Conservation (phyloP, 1,284 basidiomycete genomes). For the Moniliophthora roreri region DNA sequence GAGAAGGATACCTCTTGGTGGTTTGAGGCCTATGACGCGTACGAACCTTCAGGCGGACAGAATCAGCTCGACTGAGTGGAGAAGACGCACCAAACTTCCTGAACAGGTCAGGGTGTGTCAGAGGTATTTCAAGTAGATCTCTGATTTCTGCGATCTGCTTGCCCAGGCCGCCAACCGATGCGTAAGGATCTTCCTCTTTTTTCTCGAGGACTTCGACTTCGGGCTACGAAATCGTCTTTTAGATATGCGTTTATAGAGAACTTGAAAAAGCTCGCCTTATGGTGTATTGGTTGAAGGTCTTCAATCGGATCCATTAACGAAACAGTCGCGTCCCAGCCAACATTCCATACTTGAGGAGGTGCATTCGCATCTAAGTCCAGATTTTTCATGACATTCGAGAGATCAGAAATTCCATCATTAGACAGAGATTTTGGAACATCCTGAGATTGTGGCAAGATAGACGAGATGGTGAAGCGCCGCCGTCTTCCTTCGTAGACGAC, state of each 20-base stretch:
- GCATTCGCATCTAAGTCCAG: slow-evolving; percentile 38
- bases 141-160: slow-evolving; percentile 89
- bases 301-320: slow-evolving; percentile 37
- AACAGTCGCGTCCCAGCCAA: slow-evolving; percentile 64
- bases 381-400: slow-evolving; percentile 40
- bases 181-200: slow-evolving; percentile 52
- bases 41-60: slow-evolving; percentile 17
- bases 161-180: slow-evolving; percentile 85
- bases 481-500: slow-evolving; percentile 61
- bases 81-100: slow-evolving; percentile 72
- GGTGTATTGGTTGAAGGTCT: slow-evolving; percentile 1
- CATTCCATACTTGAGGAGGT: slow-evolving; percentile 44
- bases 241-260: neutral
- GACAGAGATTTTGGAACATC: slow-evolving; percentile 19
- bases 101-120: slow-evolving; percentile 89
- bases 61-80: too few relatives aligned
- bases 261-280: neutral
- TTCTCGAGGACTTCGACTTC: slow-evolving; percentile 45
- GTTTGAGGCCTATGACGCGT: slow-evolving; percentile 66
- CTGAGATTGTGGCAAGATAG: slow-evolving; percentile 33
- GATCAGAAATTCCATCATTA: slow-evolving; percentile 25
- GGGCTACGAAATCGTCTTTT: slow-evolving; percentile 29
- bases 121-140: slow-evolving; percentile 93
- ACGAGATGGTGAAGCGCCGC: slow-evolving; percentile 53
- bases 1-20: slow-evolving; percentile 86